Evolutionary conservation across 164 flowering plant species (phyloP), one percentile per base, ranked within the genome.

Genomic region (Berberis vulgaris): DNA sequence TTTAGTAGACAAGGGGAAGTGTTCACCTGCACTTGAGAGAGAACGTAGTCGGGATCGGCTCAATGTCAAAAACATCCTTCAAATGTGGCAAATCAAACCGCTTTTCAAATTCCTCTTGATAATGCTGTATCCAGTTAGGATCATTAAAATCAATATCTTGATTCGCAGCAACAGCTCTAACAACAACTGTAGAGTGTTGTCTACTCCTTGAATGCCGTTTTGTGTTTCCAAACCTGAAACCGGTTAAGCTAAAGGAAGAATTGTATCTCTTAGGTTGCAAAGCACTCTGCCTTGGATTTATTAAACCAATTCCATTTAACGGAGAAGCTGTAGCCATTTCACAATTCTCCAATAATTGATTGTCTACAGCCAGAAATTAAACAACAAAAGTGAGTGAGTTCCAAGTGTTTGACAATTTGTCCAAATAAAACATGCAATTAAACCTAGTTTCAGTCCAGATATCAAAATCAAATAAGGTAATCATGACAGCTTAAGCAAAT

Each of bases 41-140:
- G 54, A 77, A 77, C 7, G 75, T 71, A 3, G 75, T 74, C 39
- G 63, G 77, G 50, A 71, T 71, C 41, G 80, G 80, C 53, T 64
- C 60, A 45, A 74, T 43, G 49, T 74, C 71, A 41, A 77, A 61
- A 43, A 69, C 65, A 62, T 77, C 75, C 7, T 45, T 71, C 7
- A 77, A 45, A 69, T 77, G 77, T 7, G 80, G 80, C 68, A 77
- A 67, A 65, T 60, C 71, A 58, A 77, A 71, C 41, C 71, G 66
- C 43, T 62, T 62, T 43, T 77, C 75, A 43, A 77, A 77, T 7
- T 71, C 75, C 55, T 69, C 70, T 55, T 74, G 69, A 62, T 54
- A 74, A 11, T 59, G 63, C 38, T 50, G 65, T 56, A 60, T 71
- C 80, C 80, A 77, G 7, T 74, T 60, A 7, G 71, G 77, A 58